These are phyloP conservation scores for Kingdonia uniflora DNA, from an alignment of 164 flowering plant genomes.

Conservation along the genomic window DNA sequence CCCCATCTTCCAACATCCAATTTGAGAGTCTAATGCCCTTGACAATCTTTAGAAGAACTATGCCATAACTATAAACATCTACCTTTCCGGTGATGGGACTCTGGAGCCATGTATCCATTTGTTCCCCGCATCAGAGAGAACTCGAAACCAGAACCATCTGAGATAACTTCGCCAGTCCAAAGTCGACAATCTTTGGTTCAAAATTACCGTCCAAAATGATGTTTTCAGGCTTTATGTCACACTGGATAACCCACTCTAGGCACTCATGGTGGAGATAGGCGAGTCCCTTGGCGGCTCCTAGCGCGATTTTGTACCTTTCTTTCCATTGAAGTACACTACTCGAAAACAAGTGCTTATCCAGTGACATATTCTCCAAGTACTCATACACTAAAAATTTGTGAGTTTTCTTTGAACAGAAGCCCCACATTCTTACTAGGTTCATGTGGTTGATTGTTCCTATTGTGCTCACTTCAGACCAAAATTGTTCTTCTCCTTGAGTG, in stretches of 20 bases:
- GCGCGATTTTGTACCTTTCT: constrained; percentile 10
- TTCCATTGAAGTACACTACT: constrained; percentile 10
- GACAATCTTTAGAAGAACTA: constrained; percentile 16
- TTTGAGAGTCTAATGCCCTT: constrained; percentile 11
- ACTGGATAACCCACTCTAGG: constrained; percentile 20
- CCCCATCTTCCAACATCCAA: constrained; percentile 6
- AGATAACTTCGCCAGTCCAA: constrained; percentile 14
- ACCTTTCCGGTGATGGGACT: constrained; percentile 15
- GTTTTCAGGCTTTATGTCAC: constrained; percentile 18
- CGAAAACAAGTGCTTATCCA: constrained; percentile 13
- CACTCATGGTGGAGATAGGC: constrained; percentile 19
- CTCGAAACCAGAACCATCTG: constrained; percentile 4
- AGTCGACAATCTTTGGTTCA: constrained; percentile 14
- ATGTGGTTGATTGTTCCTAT: constrained; percentile 10
- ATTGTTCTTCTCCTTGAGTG: constrained; percentile 9
- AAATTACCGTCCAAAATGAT: constrained; percentile 10
- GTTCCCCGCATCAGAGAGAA: constrained; percentile 16
- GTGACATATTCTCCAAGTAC: constrained; percentile 14
- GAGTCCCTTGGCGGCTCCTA: constrained; percentile 16
- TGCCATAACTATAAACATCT: constrained; percentile 16
- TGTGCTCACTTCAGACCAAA: neutral
- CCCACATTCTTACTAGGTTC: constrained; percentile 22
- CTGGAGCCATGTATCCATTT: constrained; percentile 18
- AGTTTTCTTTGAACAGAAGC: constrained; percentile 12
- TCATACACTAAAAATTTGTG: constrained; percentile 15